A percentile compares a stretch with the other conserved stretches of the same genome.
These are phyloP conservation scores for Hibiscus syriacus DNA, from an alignment of 345 rosid genomes.

Conservation along the genomic window DNA sequence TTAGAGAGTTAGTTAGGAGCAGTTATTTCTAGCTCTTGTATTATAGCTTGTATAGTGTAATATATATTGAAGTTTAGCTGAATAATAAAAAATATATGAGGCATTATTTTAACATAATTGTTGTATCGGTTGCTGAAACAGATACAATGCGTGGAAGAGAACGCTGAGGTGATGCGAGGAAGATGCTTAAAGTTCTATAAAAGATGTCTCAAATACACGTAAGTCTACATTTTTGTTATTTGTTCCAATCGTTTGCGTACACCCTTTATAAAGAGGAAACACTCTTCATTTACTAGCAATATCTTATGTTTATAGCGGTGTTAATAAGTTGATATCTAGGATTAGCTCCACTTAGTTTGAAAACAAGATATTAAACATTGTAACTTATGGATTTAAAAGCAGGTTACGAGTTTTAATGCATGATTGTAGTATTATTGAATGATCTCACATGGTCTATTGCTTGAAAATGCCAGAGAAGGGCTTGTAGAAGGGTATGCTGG, in stretches of 20 bases:
- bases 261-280: neutral
- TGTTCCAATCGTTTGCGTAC: neutral
- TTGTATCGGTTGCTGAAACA: slow-evolving; percentile 20
- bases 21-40: no score
- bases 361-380: no score
- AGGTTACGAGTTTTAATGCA: no score
- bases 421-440: neutral
- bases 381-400: no score
- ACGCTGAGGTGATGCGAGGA: slow-evolving; percentile 44
- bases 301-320: neutral
- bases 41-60: no score
- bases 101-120: no score
- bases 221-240: neutral
- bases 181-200: slow-evolving; percentile 56
- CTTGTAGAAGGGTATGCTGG: slow-evolving; percentile 62
- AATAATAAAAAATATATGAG: no score
- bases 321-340: neutral
- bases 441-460: slow-evolving; percentile 2
- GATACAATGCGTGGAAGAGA: slow-evolving; percentile 64
- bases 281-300: neutral
- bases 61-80: no score
- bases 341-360: neutral
- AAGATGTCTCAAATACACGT: slow-evolving; percentile 65
- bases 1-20: no score
- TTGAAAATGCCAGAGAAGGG: slow-evolving; percentile 41